Percentiles rank a stretch among this genome's conserved stretches.
Conservation (phyloP, 1,284 basidiomycete species). For the Chalciporus sp. region DNA sequence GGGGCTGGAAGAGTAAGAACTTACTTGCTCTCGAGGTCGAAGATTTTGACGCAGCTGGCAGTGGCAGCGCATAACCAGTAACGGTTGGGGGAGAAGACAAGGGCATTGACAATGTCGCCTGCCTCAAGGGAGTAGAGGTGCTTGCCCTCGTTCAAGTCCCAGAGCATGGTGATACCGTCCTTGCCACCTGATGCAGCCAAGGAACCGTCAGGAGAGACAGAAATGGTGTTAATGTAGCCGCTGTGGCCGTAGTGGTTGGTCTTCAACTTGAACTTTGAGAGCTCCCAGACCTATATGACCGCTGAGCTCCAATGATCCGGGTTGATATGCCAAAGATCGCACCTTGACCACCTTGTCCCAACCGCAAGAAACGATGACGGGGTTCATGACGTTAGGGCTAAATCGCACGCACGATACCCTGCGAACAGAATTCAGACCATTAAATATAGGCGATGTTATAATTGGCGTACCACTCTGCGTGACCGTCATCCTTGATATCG, state of each 20-base stretch:
- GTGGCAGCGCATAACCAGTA: conserved; percentile 99
- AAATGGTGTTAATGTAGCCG: conserved; percentile 99
- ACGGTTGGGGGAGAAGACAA: conserved; percentile 99
- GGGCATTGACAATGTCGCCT: conserved; percentile 97
- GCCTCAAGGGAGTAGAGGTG: conserved; percentile 99
- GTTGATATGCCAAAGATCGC: conserved; percentile 68
- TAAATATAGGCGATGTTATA: neutral
- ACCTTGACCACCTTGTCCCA: conserved; percentile 99
- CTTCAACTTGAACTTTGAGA: conserved; percentile 99
- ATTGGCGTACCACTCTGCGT: conserved; percentile 82
- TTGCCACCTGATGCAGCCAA: conserved; percentile 99
- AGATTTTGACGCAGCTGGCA: conserved; percentile 98
- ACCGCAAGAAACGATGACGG: conserved; percentile 98
- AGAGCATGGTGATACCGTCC: conserved; percentile 99
- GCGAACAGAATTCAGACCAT: conserved; percentile 10
- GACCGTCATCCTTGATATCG: conserved; percentile 99
- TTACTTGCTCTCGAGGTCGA: conserved; percentile 97
- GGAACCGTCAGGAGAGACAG: conserved; percentile 98
- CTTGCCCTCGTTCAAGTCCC: conserved; percentile 99
- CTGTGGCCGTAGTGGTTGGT: conserved; percentile 99
- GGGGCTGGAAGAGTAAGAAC: conserved; percentile 36
- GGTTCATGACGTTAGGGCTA: conserved; percentile 97
- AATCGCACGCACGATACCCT: conserved; percentile 99
- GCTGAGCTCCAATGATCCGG: conserved; percentile 16
- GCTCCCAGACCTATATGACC: conserved; percentile 90